phyloP scores from a whole-genome alignment of 495 filamentous ascomycete genomes.

The Ramalina intermedia region DNA sequence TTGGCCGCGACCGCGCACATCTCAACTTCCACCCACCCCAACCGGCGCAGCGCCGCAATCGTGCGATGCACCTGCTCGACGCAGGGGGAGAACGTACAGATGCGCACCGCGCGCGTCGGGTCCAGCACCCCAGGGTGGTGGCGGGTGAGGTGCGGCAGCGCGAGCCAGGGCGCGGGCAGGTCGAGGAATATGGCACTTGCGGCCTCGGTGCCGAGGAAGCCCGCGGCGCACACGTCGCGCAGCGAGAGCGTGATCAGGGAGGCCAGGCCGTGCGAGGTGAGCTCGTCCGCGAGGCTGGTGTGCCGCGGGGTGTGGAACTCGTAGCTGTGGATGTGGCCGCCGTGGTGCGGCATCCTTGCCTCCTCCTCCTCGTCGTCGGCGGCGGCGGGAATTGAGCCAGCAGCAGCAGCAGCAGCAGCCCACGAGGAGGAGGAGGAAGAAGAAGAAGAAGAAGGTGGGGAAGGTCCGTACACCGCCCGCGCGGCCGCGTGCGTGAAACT shows the following conservation, averaged over 20 bases:
- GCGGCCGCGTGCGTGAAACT: slow-evolving; percentile 88
- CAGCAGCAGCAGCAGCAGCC: no score
- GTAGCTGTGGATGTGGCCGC: slow-evolving; percentile 26
- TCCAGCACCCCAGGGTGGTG: slow-evolving; percentile 46
- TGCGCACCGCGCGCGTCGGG: slow-evolving; percentile 44
- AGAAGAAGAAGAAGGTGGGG: slow-evolving; percentile 50
- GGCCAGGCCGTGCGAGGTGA: slow-evolving; percentile 58
- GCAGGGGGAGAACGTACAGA: slow-evolving; percentile 93
- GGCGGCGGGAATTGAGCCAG: no score
- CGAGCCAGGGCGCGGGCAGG: slow-evolving; percentile 84
- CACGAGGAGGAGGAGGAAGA: not conserved
- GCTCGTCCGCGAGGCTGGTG: no score
- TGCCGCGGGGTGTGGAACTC: no score
- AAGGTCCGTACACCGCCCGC: slow-evolving; percentile 77
- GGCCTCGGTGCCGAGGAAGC: slow-evolving; percentile 47
- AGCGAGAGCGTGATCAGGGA: slow-evolving; percentile 67
- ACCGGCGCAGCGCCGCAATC: slow-evolving; percentile 56
- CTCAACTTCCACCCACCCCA: slow-evolving; percentile 79
- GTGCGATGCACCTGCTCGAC: slow-evolving; percentile 89
- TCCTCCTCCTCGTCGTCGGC: no score
- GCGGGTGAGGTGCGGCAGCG: slow-evolving; percentile 69
- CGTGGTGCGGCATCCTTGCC: not conserved
- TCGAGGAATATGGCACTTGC: slow-evolving; percentile 88
- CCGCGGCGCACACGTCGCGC: slow-evolving; percentile 79
- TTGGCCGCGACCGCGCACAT: slow-evolving; percentile 77